Evolutionary conservation across 2,329 filamentous ascomycete genomes (phyloP), one percentile per base, ranked within the genome.

Genomic region (Clarireedia monteithiana): DNA sequence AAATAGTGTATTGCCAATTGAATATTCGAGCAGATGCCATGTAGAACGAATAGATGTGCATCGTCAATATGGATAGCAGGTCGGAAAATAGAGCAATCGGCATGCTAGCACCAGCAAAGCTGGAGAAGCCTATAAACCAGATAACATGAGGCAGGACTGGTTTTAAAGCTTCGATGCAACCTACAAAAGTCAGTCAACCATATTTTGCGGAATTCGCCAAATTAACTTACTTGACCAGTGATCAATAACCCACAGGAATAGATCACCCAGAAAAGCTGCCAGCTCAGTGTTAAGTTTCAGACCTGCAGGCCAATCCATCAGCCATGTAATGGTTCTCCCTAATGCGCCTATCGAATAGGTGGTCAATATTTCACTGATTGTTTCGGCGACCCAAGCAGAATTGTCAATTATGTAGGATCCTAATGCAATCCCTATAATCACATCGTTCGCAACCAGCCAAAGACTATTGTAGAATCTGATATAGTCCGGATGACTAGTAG

Each of bases 391-490:
- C 77, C 87, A 89, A 55, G 83, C 80, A 2, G 90, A 86, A 66
- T 99, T 96, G 69, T 99, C 94, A 60, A 97, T 92, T 59, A 99
- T 95, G 70, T 96, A 99, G 0, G 91, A 95, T 0, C 94, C 95
- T 6, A 99, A 74, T 1, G 94, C 94, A 63, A 99, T 96, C 26
- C 94, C 95, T 58, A 99, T 97, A 62, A 99, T 99, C 48, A 99
- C 88, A 73, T 99, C 94, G 73, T 99, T 99, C 30, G 91, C 91
- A 23, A 99, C 94, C 7, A 99, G 86, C 94, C 94, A 99, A 4
- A 99, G 76, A 67, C 91, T 96, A 71, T 99, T 99, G 74, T 97
- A 99, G 72, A 99, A 99, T 15, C 94, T 87, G 63, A 99, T 99
- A 70, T 99, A 99, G 70, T 99, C 94, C 0, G 92, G 90, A 70